Evolutionary conservation across 805 yeast genomes (phyloP), one percentile per base, ranked within the genome.

Genomic region (Barnettozyma pratensis): DNA sequence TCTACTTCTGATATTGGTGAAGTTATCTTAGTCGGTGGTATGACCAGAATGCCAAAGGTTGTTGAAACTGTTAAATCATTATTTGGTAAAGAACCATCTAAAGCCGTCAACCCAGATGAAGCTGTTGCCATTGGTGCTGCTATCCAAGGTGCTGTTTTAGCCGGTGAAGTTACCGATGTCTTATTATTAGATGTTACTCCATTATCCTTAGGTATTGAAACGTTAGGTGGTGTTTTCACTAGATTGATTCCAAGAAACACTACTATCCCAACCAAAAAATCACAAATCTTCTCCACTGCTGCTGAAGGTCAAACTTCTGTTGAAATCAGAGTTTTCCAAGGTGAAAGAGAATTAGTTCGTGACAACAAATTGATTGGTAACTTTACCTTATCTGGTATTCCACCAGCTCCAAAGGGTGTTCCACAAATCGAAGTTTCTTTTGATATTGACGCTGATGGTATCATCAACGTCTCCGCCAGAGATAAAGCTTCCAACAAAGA

Each of bases 171-270:
- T 52, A 83, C 82, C 66, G 87, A 86, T 64, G 92, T 86, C 49
- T 78, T 86, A 50, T 71, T 86, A 53, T 74, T 86, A 61, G 95
- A 86, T 70, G 94, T 92, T 65, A 91, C 91, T 69, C 99, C 99
- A 73, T 85, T 92, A 71, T 91, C 98, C 61, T 82, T 92, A 70
- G 99, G 99, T 88, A 96, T 92, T 74, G 98, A 96, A 79, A 94
- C 94, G 87, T 94, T 91, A 78, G 99, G 99, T 78, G 95, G 94
- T 76, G 92, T 94, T 71, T 91, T 92, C 79, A 96, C 97, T 69
- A 94, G 96, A 68, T 96, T 94, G 72, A 96, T 94, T 64, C 97
- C 97, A 79, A 90, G 99, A 82, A 94, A 94, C 87, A 87, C 98
- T 64, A 92, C 98, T 67, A 96, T 92, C 65, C 99, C 99, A 76